Evolutionary conservation across 805 yeast species (phyloP).

Genomic region (Saccharomycopsis synnaedendra): DNA sequence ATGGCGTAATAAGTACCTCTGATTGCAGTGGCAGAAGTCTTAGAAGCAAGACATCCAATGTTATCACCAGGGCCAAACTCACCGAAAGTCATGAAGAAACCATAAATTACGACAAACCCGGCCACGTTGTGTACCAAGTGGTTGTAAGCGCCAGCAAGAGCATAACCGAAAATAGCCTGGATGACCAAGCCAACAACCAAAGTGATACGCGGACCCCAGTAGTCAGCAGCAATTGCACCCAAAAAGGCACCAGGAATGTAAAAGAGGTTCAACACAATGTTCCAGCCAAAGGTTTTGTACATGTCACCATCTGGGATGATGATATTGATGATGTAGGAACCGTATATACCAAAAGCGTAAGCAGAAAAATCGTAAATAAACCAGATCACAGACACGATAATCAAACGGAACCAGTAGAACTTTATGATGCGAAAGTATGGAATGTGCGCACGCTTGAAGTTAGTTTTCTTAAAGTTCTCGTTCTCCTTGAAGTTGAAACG

Average conservation of each 20-base stretch:
- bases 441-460: constrained; percentile 50
- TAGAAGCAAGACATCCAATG: constrained; percentile 79
- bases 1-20: constrained; percentile 88
- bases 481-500: constrained; percentile 70
- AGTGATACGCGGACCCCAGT: constrained; percentile 79
- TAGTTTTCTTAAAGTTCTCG: constrained; percentile 55
- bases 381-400: constrained; percentile 71
- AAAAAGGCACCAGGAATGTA: constrained; percentile 83
- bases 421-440: constrained; percentile 65
- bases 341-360: constrained; percentile 83
- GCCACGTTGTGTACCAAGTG: constrained; percentile 50
- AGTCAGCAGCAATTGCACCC: constrained; percentile 79
- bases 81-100: constrained; percentile 77
- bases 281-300: constrained; percentile 84
- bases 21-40: constrained; percentile 75
- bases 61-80: constrained; percentile 94
- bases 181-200: constrained; percentile 52
- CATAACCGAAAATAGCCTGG: constrained; percentile 74
- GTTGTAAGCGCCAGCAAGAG: constrained; percentile 66
- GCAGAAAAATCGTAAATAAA: constrained; percentile 81
- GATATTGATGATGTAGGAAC: constrained; percentile 51
- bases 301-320: constrained; percentile 51
- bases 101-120: constrained; percentile 76
- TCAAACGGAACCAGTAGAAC: constrained; percentile 75
- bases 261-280: constrained; percentile 75